A percentile compares a stretch with the other conserved stretches of the same genome.
These are phyloP conservation scores for Pelargonium citronellum DNA, from an alignment of 441 rosid species.

Conservation along the genomic window DNA sequence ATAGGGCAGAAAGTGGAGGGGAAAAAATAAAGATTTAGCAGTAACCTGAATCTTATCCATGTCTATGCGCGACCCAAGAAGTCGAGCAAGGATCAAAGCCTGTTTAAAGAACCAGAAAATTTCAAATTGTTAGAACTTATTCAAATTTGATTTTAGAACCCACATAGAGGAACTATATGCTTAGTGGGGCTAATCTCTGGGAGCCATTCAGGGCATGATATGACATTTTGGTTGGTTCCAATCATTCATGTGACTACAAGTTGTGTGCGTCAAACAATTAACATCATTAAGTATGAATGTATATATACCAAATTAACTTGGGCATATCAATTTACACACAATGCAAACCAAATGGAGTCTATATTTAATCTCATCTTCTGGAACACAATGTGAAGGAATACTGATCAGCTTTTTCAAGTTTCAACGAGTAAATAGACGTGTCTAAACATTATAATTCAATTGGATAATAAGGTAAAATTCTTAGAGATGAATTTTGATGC, in stretches of 20 bases:
- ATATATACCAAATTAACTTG: background rate
- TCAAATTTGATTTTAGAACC: background rate
- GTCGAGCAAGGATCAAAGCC: constrained; percentile 88
- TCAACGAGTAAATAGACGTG: background rate
- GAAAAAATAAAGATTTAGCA: constrained; percentile 6
- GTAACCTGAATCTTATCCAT: constrained; percentile 74
- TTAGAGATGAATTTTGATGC: background rate
- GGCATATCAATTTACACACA: background rate
- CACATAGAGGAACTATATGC: background rate
- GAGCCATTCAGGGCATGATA: background rate
- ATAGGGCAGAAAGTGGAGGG: background rate
- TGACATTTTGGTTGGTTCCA: background rate
- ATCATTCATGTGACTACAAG: background rate
- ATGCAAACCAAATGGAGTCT: background rate
- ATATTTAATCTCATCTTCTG: background rate
- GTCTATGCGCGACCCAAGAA: constrained; percentile 61
- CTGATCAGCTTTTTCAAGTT: background rate
- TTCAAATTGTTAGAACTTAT: background rate
- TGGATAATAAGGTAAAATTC: background rate
- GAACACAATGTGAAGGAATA: background rate
- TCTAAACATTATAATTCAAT: background rate
- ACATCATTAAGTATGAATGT: background rate
- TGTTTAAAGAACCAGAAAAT: constrained; percentile 30
- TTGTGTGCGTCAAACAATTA: background rate
- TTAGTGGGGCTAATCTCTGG: background rate